phyloP scores from a whole-genome alignment of 805 yeast species.

The Candida xiaguanensis region DNA sequence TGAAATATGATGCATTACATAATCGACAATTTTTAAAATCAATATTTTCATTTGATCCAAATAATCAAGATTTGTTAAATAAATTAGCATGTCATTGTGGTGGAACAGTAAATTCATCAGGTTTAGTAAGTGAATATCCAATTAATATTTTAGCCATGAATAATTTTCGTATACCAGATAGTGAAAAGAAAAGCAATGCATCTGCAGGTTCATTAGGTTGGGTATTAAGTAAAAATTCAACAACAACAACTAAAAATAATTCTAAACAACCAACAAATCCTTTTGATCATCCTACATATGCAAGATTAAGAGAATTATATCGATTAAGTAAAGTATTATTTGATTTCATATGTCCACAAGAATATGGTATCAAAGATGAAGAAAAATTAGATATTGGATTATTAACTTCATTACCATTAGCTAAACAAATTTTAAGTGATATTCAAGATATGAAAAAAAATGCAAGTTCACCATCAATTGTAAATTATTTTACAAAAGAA shows the following conservation, averaged over 20 bases:
- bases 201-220: conserved; percentile 71
- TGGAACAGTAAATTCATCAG: conserved; percentile 44
- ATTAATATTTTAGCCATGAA: conserved; percentile 73
- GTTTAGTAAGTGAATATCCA: conserved; percentile 67
- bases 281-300: conserved; percentile 78
- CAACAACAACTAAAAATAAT: conserved; percentile 8
- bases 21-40: conserved; percentile 84
- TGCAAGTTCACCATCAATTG: conserved; percentile 71
- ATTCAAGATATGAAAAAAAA: conserved; percentile 69
- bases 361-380: conserved; percentile 92
- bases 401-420: conserved; percentile 88
- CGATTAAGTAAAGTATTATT: conserved; percentile 87
- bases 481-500: conserved; percentile 93
- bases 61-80: conserved; percentile 32
- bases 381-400: conserved; percentile 96
- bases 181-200: conserved; percentile 20
- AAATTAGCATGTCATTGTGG: conserved; percentile 40
- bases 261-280: conserved; percentile 28
- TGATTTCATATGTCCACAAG: conserved; percentile 98
- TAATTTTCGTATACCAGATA: conserved; percentile 60
- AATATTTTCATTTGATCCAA: conserved; percentile 65
- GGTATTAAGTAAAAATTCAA: conserved; percentile 37
- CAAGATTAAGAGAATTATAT: conserved; percentile 81
- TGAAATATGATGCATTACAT: conserved; percentile 97
- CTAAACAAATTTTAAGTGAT: conserved; percentile 80